Conservation (phyloP, 805 yeast species). For the Hanseniaspora meyeri region DNA sequence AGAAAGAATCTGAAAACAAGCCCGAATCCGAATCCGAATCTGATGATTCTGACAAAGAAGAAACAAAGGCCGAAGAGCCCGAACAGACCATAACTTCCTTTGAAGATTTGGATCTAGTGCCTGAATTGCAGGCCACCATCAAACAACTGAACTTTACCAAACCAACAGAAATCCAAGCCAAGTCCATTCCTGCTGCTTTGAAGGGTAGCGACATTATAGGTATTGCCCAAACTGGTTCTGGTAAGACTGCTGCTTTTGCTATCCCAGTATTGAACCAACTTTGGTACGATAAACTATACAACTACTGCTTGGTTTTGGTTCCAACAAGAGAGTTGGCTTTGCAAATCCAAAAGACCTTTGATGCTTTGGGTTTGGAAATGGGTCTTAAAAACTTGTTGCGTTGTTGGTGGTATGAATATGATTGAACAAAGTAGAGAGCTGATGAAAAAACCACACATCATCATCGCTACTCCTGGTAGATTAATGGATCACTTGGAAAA, state of each 20-base stretch:
- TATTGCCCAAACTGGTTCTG: constrained; percentile 94
- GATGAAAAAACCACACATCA: constrained; percentile 84
- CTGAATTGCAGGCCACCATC: constrained; percentile 71
- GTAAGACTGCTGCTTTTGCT: constrained; percentile 97
- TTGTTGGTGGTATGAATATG: constrained; percentile 97
- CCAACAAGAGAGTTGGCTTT: constrained; percentile 79
- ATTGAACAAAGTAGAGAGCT: constrained; percentile 94
- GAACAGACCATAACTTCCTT: constrained; percentile 33
- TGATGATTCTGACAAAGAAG: constrained; percentile 13
- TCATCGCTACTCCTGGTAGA: constrained; percentile 93
- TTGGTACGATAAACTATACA: constrained; percentile 80
- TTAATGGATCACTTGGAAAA: constrained; percentile 86
- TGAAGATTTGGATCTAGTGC: constrained; percentile 50
- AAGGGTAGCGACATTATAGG: constrained; percentile 90
- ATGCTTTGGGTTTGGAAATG: constrained; percentile 82
- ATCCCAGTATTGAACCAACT: constrained; percentile 83
- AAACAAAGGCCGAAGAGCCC: constrained; percentile 7
- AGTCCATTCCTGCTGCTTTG: constrained; percentile 81
- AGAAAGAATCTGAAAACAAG: constrained; percentile 15
- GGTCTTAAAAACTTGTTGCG: constrained; percentile 79
- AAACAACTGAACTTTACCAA: constrained; percentile 56
- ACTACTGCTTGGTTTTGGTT: constrained; percentile 76
- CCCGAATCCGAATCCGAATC: constrained; percentile 16
- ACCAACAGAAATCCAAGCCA: constrained; percentile 91
- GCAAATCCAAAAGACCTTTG: constrained; percentile 88